Base-by-base conservation (phyloP, 176 grass and related monocot genomes). In the Aegilops tauschii region DNA sequence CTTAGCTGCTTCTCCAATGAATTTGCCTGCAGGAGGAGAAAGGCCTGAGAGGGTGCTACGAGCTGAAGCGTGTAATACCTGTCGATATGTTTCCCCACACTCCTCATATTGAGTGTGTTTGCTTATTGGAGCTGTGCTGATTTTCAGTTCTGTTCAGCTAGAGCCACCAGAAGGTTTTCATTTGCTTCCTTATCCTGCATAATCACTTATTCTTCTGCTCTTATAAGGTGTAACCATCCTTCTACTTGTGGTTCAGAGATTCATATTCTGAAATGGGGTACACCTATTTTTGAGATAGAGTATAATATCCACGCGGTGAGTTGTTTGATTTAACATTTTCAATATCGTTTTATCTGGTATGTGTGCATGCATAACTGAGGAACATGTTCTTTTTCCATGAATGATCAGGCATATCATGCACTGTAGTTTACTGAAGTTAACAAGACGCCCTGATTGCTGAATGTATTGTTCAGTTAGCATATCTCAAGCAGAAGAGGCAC, bases 31-130 rank as follows among this genome's bases (percentile, higher is more conserved):
- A 96, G 94, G 84, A 81, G 42, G 94, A 94, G 35, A 76, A 85
- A 91, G 79, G 82, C 39, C 85, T 94, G 65, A 88, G 47, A 16
- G 97, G 94, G 76, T 96, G 90, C 83, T 99, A 99, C 61, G 35
- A 82, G 30, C 80, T 99, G 80, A 90, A 87, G 90, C 87, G 45
- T 34, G 90, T 96, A 62, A 92, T 87, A 54, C 97, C 97, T 73
- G 89, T 99, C 37, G 92, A 96, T 85, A 99, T 96, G 97, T 96
- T 99, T 77, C 97, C 97, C 31, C 92, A 96, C 79, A 99, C 97
- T 74, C 97, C 97, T 40, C 94, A 96, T 56, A 96, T 99, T 50
- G 97, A 96, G 89, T 96, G 97, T n/a, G 92, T 99, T 3, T 99
- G 97, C 87, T 85, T 94, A 81, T 65, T 96, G 74, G 94, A 99